Conservation (phyloP, 2,329 filamentous ascomycete species). For the Aspergillus japonicus region DNA sequence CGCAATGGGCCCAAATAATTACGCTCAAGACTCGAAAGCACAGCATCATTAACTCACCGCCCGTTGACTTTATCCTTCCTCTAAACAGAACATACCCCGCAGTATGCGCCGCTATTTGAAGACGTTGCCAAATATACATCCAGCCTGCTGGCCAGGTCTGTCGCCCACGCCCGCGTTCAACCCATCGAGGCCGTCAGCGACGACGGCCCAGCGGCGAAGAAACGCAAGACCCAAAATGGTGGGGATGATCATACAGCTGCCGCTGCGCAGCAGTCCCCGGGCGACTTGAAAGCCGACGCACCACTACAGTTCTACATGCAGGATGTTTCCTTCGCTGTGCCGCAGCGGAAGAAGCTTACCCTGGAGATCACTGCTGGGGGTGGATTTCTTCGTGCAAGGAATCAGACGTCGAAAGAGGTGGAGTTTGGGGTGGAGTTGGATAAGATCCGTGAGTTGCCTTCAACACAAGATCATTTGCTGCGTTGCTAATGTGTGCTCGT, state of each 20-base stretch:
- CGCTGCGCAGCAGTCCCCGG: slow-evolving; percentile 21
- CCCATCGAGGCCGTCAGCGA: slow-evolving; percentile 27
- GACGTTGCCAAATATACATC: slow-evolving; percentile 50
- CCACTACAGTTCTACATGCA: slow-evolving; percentile 47
- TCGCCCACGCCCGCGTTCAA: slow-evolving; percentile 25
- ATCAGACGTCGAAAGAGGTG: slow-evolving; percentile 51
- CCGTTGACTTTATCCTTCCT: slow-evolving; percentile 6
- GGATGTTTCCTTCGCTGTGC: slow-evolving; percentile 61
- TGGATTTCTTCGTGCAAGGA: slow-evolving; percentile 49
- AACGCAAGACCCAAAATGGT: slow-evolving; percentile 50
- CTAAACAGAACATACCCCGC: slow-evolving; percentile 35
- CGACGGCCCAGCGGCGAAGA: slow-evolving; percentile 45
- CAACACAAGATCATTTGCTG: background rate
- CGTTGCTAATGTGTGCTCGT: slow-evolving; percentile 12
- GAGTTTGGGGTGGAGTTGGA: slow-evolving; percentile 54
- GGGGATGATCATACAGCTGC: slow-evolving; percentile 23
- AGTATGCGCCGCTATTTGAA: slow-evolving; percentile 45
- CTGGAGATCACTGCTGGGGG: slow-evolving; percentile 53
- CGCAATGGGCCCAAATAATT: background rate
- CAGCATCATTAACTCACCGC: slow-evolving; percentile 2
- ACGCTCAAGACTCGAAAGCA: background rate
- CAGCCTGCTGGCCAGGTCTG: slow-evolving; percentile 36
- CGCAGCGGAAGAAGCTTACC: slow-evolving; percentile 63
- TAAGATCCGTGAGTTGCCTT: slow-evolving; percentile 45
- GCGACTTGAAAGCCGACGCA: slow-evolving; percentile 34